Percentiles rank a stretch among this genome's conserved stretches.
Conservation (phyloP, 1,284 basidiomycete genomes). For the Caloboletus inedulis region DNA sequence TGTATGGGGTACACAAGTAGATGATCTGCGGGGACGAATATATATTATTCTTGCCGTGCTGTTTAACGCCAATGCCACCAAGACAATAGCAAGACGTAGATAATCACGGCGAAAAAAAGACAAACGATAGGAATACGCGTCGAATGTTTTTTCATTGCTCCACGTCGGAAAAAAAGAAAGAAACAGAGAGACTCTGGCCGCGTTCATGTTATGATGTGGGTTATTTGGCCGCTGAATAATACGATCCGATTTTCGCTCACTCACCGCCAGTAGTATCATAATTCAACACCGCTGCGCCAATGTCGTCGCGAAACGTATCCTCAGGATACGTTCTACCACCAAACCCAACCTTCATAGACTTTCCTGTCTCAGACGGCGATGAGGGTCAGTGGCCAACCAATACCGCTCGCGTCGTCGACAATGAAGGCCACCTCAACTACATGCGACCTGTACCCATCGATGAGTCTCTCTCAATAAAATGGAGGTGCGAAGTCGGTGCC, state of each 20-base stretch:
- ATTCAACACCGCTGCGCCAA: constrained; percentile 17
- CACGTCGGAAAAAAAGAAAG: neutral
- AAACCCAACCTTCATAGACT: constrained; percentile 55
- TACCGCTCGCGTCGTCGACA: constrained; percentile 49
- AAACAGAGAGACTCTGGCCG: no score
- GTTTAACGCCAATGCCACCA: constrained; percentile 64
- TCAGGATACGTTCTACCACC: constrained; percentile 41
- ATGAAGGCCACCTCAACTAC: constrained; percentile 65
- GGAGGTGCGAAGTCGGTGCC: constrained; percentile 56
- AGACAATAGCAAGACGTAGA: constrained; percentile 53
- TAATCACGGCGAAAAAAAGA: constrained; percentile 48
- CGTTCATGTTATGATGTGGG: neutral
- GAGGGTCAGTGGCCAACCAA: constrained; percentile 51
- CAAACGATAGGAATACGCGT: neutral
- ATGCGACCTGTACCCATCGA: constrained; percentile 53
- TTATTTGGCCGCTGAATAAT: constrained; percentile 21
- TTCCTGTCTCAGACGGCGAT: constrained; percentile 60
- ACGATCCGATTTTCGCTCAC: neutral
- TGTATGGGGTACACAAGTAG: constrained; percentile 38
- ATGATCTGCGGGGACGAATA: constrained; percentile 53
- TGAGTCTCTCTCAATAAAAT: constrained; percentile 50
- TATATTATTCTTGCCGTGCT: constrained; percentile 50
- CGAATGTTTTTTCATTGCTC: neutral
- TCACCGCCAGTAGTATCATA: no score
- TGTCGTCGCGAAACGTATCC: constrained; percentile 37